phyloP scores from a whole-genome alignment of 1,139 yeast species.

The Yamadazyma conglobata region DNA sequence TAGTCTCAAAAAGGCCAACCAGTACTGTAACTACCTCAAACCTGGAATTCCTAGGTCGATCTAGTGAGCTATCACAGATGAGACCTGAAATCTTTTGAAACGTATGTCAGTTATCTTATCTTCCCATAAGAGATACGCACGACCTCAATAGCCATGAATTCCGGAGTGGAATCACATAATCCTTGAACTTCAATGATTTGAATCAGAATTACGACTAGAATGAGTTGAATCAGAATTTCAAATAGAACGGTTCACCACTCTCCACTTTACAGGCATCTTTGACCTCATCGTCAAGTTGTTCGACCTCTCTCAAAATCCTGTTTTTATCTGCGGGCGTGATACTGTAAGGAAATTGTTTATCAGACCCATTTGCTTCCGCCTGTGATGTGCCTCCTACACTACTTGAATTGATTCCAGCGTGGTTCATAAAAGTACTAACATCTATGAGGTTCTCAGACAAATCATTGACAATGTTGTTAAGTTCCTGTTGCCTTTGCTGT shows the following conservation, averaged over 20 bases:
- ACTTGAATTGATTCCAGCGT: slow-evolving; percentile 13
- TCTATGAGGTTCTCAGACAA: slow-evolving; percentile 44
- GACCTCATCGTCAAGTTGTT: slow-evolving; percentile 18
- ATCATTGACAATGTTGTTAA: slow-evolving; percentile 41
- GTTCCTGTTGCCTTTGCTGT: slow-evolving; percentile 43
- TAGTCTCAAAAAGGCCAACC: no score
- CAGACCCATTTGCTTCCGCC: slow-evolving; percentile 5
- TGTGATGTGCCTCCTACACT: slow-evolving; percentile 11
- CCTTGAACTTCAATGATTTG: no score
- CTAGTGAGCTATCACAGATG: no score
- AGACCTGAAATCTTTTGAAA: no score
- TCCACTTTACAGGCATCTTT: slow-evolving; percentile 22
- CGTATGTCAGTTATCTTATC: no score
- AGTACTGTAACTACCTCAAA: no score
- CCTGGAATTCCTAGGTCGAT: no score
- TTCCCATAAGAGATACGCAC: no score
- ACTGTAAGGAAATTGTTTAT: slow-evolving; percentile 16
- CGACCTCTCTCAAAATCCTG: slow-evolving; percentile 19
- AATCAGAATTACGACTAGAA: no score
- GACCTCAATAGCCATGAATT: no score
- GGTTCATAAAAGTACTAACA: slow-evolving; percentile 37
- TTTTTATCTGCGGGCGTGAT: slow-evolving; percentile 20
- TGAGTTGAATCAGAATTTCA: slow-evolving; percentile 30
- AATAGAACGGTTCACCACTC: slow-evolving; percentile 26
- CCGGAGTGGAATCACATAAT: no score